These are phyloP conservation scores for Debaryomyces udenii DNA, from an alignment of 1,139 yeast species.

Conservation along the genomic window DNA sequence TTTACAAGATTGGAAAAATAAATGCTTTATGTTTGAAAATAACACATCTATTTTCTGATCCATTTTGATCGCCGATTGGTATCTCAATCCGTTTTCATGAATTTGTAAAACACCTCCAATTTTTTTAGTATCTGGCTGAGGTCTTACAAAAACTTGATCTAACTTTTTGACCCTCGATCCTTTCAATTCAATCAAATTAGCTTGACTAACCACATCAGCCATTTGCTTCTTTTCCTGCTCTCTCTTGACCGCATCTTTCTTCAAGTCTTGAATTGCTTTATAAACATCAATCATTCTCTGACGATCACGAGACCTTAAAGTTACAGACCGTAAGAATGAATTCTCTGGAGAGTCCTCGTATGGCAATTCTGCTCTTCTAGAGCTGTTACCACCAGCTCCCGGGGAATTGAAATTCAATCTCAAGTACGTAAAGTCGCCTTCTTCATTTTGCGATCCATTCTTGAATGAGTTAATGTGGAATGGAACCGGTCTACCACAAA, in stretches of 20 bases:
- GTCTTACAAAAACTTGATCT: slow-evolving; percentile 89
- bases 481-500: slow-evolving; percentile 96
- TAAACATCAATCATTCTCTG: slow-evolving; percentile 91
- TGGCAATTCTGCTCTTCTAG: slow-evolving; percentile 79
- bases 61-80: slow-evolving; percentile 77
- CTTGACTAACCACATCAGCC: slow-evolving; percentile 96
- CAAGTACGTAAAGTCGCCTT: slow-evolving; percentile 90
- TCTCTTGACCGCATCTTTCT: slow-evolving; percentile 87
- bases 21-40: slow-evolving; percentile 87
- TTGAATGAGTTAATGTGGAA: slow-evolving; percentile 94
- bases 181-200: slow-evolving; percentile 77
- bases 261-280: slow-evolving; percentile 88
- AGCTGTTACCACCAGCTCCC: slow-evolving; percentile 74
- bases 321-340: slow-evolving; percentile 83
- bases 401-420: slow-evolving; percentile 94
- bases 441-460: slow-evolving; percentile 93
- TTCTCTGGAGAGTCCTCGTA: slow-evolving; percentile 88
- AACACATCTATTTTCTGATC: slow-evolving; percentile 89
- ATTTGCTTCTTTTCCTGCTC: slow-evolving; percentile 89
- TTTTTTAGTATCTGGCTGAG: slow-evolving; percentile 95
- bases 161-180: slow-evolving; percentile 80
- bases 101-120: slow-evolving; percentile 89
- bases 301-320: slow-evolving; percentile 86
- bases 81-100: slow-evolving; percentile 95
- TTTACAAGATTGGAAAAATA: slow-evolving; percentile 94